Evolutionary conservation across 306 rosid species (phyloP), one percentile per base, ranked within the genome.

Genomic region (Medicago arabica): DNA sequence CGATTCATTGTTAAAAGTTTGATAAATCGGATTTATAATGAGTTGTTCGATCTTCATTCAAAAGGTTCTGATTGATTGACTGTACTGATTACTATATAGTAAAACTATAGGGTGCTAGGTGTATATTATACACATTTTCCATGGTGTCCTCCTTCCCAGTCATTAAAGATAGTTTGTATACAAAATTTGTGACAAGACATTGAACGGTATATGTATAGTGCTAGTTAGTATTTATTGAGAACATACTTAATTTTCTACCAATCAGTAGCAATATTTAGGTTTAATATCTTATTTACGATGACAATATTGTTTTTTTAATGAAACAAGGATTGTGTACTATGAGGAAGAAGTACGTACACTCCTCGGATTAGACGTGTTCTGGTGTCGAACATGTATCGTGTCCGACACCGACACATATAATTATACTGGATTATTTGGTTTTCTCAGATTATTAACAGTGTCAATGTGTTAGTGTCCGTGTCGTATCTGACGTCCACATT

Each of bases 91-190:
- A 34, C 1, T 61, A 34, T 34, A 34, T 34, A 34, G 7, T 34
- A 5, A 34, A 17, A 54, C 13, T 54, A 54, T 54, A 54, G 60
- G 54, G 54, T 49, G 54, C 18, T 49, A 49, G 5, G 54, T 49
- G 54, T 55, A 55, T 55, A 18, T 17, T 17, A 43, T 78, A 75
- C 53, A 60, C 3, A 55, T 62, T 57, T 23, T 66, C 43, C 43
- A 77, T 72, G 11, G 44, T 80, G 61, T 75, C 41, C 76, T 58
- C 12, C 47, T 74, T 75, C 75, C 21, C 47, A 51, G 34, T 51
- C 50, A 71, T 64, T 76, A 16, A 70, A 47, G 38, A 51, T 38
- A 72, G 75, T 41, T 58, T 58, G 83, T 58, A 78, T 58, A 78
- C 70, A 72, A 75, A 71, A 51, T 31, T 31, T 69, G 60, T 67